A percentile compares a stretch with the other conserved stretches of the same genome.
Evolutionary conservation across 2,329 filamentous ascomycete genomes (phyloP).

Genomic region (Calonectria crousiana): DNA sequence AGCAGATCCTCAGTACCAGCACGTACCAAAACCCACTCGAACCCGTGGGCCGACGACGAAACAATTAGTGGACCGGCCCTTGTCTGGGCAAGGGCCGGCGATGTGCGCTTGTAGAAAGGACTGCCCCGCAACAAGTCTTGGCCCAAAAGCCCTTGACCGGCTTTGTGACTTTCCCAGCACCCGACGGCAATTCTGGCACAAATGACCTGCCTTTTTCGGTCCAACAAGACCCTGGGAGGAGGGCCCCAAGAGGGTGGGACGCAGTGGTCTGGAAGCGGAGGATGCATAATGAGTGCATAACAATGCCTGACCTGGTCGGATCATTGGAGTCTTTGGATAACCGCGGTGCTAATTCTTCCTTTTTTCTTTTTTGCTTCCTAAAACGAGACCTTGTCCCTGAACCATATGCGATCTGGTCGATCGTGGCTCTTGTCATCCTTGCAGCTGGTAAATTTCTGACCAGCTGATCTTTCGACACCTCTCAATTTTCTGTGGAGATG

Average conservation of each 20-base stretch:
- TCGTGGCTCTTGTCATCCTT: neutral
- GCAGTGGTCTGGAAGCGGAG: neutral
- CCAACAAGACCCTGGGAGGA: neutral
- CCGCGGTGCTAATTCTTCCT: neutral
- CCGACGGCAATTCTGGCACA: constrained; percentile 4
- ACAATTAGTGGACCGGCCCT: constrained; percentile 23
- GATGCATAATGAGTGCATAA: constrained; percentile 16
- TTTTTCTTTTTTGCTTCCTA: neutral
- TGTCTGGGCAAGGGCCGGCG: constrained; percentile 6
- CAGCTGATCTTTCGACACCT: neutral
- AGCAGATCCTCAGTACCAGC: constrained; percentile 1
- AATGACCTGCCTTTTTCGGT: neutral
- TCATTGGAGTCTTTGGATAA: neutral
- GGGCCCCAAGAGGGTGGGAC: neutral
- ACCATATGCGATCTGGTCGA: neutral
- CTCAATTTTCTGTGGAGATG: neutral
- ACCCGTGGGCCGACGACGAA: constrained; percentile 12
- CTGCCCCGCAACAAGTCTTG: constrained; percentile 9
- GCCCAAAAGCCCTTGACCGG: neutral
- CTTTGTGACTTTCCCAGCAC: constrained; percentile 4
- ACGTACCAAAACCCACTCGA: constrained; percentile 14
- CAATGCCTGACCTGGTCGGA: neutral
- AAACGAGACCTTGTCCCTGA: neutral
- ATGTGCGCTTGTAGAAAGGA: constrained; percentile 1
- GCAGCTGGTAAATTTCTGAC: neutral